Percentiles rank a stretch among this genome's conserved stretches.
phyloP scores from a whole-genome alignment of 2,329 filamentous ascomycete genomes.

The Pyricularia sp. region DNA sequence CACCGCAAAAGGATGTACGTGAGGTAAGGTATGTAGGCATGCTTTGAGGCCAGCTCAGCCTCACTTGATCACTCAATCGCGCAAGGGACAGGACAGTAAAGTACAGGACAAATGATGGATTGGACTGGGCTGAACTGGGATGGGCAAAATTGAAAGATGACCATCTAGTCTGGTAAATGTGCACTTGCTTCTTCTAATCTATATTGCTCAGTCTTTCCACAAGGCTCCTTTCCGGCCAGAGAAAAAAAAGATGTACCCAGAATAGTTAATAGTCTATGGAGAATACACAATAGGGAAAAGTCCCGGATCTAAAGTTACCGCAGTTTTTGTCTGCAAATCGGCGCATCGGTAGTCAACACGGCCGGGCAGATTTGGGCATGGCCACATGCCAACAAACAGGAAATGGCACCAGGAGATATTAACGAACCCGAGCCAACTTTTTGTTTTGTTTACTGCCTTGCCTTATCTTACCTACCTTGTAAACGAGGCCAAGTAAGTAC shows the following conservation, averaged over 20 bases:
- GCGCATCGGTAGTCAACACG: background rate
- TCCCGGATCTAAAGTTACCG: background rate
- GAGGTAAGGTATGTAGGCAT: background rate
- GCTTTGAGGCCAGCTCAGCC: background rate
- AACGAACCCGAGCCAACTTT: background rate
- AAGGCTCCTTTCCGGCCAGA: background rate
- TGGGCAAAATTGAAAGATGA: background rate
- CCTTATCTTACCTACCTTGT: background rate
- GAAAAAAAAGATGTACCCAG: too few species aligned
- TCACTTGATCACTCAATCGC: background rate
- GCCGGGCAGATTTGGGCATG: background rate
- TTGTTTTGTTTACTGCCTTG: too few species aligned
- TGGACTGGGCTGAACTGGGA: background rate
- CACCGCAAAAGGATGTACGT: background rate
- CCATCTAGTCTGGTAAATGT: background rate
- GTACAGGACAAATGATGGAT: too few species aligned
- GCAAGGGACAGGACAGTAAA: too few species aligned
- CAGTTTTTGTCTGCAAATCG: background rate
- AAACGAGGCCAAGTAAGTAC: background rate
- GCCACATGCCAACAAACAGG: background rate
- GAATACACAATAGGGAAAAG: background rate
- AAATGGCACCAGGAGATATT: background rate
- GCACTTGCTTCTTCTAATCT: background rate
- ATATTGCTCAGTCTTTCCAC: background rate
- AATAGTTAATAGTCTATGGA: too few species aligned